Percentiles rank a stretch among this genome's conserved stretches.
phyloP scores from a whole-genome alignment of 108 stramenopile genomes.

The Pseudonitzschia delicatissima region DNA sequence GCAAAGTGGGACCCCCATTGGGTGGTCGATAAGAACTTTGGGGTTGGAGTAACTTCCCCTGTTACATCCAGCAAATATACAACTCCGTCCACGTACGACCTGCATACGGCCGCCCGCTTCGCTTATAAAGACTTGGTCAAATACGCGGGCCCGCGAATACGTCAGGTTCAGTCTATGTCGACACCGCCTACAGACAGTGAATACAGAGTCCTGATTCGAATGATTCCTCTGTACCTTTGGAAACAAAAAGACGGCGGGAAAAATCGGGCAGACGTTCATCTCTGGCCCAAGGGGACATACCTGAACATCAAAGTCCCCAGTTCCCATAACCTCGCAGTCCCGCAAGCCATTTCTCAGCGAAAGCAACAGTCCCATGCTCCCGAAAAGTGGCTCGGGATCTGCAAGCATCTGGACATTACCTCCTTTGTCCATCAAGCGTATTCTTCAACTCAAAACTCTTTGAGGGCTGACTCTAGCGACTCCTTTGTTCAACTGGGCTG shows the following conservation, averaged over 20 bases:
- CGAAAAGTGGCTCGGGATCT: slow-evolving; percentile 56
- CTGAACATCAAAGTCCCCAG: slow-evolving; percentile 10
- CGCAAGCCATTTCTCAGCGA: slow-evolving; percentile 47
- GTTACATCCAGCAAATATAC: neutral
- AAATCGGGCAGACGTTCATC: slow-evolving; percentile 62
- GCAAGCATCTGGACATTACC: slow-evolving; percentile 41
- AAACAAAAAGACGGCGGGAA: slow-evolving; percentile 32
- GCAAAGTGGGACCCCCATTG: slow-evolving; percentile 62
- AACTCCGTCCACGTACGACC: neutral
- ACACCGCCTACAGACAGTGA: slow-evolving; percentile 30
- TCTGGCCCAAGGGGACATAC: slow-evolving; percentile 83
- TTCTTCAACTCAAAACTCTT: slow-evolving; percentile 3
- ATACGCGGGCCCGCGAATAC: slow-evolving; percentile 6
- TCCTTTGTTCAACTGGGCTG: slow-evolving; percentile 41
- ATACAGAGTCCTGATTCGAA: slow-evolving; percentile 46
- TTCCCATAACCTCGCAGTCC: slow-evolving; percentile 19
- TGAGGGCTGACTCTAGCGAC: slow-evolving; percentile 1
- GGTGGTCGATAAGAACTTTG: slow-evolving; percentile 31
- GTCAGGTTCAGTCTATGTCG: neutral
- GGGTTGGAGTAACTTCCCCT: slow-evolving; percentile 14
- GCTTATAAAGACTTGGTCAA: neutral
- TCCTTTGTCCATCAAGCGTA: slow-evolving; percentile 12
- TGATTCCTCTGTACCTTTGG: slow-evolving; percentile 40
- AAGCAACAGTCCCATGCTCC: slow-evolving; percentile 63
- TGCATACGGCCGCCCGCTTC: neutral